Evolutionary conservation across 176 grass and related monocot genomes (phyloP), one percentile per base, ranked within the genome.

Genomic region (Otatea glauca): DNA sequence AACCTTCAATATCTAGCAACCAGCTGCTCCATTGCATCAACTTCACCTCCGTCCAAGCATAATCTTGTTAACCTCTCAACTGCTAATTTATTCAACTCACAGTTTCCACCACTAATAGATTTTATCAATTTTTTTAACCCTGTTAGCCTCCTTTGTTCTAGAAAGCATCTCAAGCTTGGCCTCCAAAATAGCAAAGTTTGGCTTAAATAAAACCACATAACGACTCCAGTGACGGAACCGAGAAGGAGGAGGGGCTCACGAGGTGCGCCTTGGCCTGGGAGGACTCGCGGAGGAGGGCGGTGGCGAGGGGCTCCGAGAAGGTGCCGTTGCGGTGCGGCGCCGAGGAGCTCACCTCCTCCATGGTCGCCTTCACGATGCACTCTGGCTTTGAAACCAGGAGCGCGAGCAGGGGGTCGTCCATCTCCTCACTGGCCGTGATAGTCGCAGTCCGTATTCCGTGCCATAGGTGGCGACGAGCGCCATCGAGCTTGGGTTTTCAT

Each of bases 1-100:
- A 88, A 92, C 62, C 37, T 92, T 61, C 69, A 70, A 77, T 88
- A 88, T 63, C 90, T 86, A 88, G 86, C 74, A 87, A 92, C 64
- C 73, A 29, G 29, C 29, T 29, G 29, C 29, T 29, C 29, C 29
- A 29, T 29, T 29, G 29, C 74, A 75, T 78, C 77, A 21, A 86
- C 49, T 44, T 71, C 20, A 1, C 72, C 76, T 68, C 50, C 49
- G 58, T 92, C 82, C 27, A 82, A 24, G 34, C 83, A 88, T 10
- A 78, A 49, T 78, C n/a, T 77, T 27, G 49, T 44, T 74, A 92
- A 62, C 32, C 78, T 85, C 76, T 49, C 45, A 34, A 71, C 43
- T 84, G 50, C 85, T 25, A 45, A 77, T 78, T 82, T 72, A 76
- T 20, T 88, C 76, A 88, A 78, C 65, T 77, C 83, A 71, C 82